These are phyloP conservation scores for Amaranthus palmeri DNA, from an alignment of 148 eudicot genomes.

Conservation along the genomic window DNA sequence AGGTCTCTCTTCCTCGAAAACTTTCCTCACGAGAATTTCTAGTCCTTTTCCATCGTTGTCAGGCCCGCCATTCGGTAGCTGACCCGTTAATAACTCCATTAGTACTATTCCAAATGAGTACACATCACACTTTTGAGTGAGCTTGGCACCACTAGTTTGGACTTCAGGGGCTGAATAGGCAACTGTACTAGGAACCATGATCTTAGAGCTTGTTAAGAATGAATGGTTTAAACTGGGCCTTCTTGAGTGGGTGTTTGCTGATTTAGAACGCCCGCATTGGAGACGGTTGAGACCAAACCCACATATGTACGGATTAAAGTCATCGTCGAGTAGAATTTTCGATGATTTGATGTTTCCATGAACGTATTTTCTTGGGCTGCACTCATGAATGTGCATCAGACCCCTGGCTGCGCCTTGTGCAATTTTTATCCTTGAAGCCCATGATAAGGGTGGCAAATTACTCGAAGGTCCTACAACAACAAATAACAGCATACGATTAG, in stretches of 20 bases:
- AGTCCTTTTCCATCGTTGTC: slow-evolving; percentile 54
- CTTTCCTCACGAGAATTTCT: slow-evolving; percentile 60
- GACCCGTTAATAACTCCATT: slow-evolving; percentile 79
- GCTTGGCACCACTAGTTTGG: slow-evolving; percentile 36
- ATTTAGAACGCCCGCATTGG: slow-evolving; percentile 34
- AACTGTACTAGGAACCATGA: slow-evolving; percentile 29
- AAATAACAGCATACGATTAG: neutral
- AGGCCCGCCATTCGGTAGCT: slow-evolving; percentile 38
- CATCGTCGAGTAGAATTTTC: slow-evolving; percentile 83
- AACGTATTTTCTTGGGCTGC: slow-evolving; percentile 64
- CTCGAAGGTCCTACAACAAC: slow-evolving; percentile 45
- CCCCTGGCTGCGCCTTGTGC: slow-evolving; percentile 71
- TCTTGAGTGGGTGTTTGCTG: slow-evolving; percentile 26
- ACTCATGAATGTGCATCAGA: slow-evolving; percentile 81
- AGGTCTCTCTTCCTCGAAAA: slow-evolving; percentile 68
- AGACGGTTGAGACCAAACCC: slow-evolving; percentile 85
- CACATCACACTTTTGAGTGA: slow-evolving; percentile 74
- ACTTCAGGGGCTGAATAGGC: slow-evolving; percentile 69
- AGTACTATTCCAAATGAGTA: slow-evolving; percentile 87
- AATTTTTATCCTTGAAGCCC: slow-evolving; percentile 71
- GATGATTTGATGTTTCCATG: slow-evolving; percentile 88
- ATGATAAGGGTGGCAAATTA: slow-evolving; percentile 53
- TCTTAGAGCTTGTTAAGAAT: slow-evolving; percentile 31
- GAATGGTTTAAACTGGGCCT: slow-evolving; percentile 37
- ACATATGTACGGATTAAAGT: slow-evolving; percentile 62